A percentile compares a stretch with the other conserved stretches of the same genome.
Conservation (phyloP, 1,284 basidiomycete species). For the Schizopora paradoxa region DNA sequence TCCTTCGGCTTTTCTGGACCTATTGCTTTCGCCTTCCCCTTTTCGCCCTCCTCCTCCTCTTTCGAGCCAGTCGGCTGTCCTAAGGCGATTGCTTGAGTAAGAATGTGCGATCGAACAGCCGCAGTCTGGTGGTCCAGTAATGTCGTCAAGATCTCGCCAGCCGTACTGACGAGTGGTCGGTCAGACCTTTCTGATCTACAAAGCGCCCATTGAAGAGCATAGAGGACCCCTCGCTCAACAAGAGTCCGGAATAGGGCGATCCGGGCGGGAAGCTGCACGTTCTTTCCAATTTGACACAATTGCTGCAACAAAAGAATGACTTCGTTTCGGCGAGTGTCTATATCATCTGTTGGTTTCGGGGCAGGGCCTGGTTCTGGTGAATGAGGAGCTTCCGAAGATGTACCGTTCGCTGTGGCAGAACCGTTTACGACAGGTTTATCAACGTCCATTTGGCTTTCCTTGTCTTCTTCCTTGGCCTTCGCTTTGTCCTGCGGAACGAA, state of each 20-base stretch:
- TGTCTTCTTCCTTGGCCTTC: constrained; percentile 19
- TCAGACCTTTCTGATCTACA: constrained; percentile 33
- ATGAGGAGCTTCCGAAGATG: constrained; percentile 13
- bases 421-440: constrained; percentile 10
- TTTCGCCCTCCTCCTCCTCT: constrained; percentile 48
- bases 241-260: constrained; percentile 86
- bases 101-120: constrained; percentile 78
- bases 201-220: constrained; percentile 90
- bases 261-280: constrained; percentile 85
- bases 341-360: not conserved
- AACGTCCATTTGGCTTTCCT: constrained; percentile 20
- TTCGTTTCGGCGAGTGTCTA: constrained; percentile 52
- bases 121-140: constrained; percentile 90
- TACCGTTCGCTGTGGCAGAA: not conserved
- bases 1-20: constrained; percentile 1
- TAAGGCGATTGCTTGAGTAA: constrained; percentile 72
- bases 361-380: constrained; percentile 27
- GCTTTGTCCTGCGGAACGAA: constrained; percentile 46
- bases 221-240: constrained; percentile 84
- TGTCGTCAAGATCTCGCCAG: constrained; percentile 82
- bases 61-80: constrained; percentile 34
- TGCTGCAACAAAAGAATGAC: constrained; percentile 88
- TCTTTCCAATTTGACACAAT: constrained; percentile 93
- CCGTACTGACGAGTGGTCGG: constrained; percentile 60
- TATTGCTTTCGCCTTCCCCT: constrained; percentile 48